Evolutionary conservation across 805 yeast species (phyloP), one percentile per base, ranked within the genome.

Genomic region (Hanseniaspora pseudoguilliermondii): DNA sequence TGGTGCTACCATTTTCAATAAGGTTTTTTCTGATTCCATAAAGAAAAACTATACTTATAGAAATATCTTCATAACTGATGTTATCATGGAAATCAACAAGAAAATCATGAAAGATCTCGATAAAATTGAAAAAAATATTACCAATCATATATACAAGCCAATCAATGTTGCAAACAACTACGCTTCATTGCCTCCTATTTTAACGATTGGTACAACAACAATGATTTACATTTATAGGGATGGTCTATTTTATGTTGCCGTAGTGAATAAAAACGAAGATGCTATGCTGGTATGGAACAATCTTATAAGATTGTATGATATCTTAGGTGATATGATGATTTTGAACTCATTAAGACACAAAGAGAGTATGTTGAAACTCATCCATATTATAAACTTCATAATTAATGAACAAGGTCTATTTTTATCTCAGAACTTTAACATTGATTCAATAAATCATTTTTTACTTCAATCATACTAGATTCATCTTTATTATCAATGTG

Each of bases 161-260:
- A 39, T 15, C 7, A 9, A 10, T 5, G 20, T 27, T n/a, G 10
- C 16, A 8, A 25, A 42, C 16, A 36, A 35, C 29, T 35, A 42
- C 15, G 40, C 44, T 5, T 16, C 38, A 15, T 35, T 23, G 15
- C 47, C 47, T 11, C 91, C 93, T 0, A 75, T 85, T 0, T 71
- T 91, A 46, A 93, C 97, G 0, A 70, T 93, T 46, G 97, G 97
- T 1, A 86, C 95, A 0, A 93, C 97, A 0, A 84, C 96, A 0
- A 93, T 91, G 65, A 75, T 88, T 54, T 90, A 88, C 64, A 82
- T 86, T 49, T 79, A 79, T 60, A 73, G 76, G 32, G 73, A 75
- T 15, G 72, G 75, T 51, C 62, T 91, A 16, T 93, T 95, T 84
- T 63, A 88, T 9, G 95, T 90, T 11, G 95, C 90, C 0, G 89